phyloP scores from a whole-genome alignment of 129 eudicot species.

The Sambucus nigra region DNA sequence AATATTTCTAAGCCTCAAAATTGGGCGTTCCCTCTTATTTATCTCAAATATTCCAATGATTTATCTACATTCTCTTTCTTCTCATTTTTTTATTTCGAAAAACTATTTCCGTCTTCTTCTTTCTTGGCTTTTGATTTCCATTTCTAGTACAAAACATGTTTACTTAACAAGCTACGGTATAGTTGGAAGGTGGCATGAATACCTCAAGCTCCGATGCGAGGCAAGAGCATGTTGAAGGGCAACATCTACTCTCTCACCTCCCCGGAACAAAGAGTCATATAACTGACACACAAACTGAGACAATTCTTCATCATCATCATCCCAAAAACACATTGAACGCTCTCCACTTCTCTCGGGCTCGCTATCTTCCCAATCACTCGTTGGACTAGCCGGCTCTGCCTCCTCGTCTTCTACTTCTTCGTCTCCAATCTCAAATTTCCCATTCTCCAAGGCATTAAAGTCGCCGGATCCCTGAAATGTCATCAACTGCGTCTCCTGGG shows the following conservation, averaged over 20 bases:
- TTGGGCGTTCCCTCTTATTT: conserved; percentile 19
- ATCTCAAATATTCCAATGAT: conserved; percentile 4
- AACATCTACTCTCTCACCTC: conserved; percentile 55
- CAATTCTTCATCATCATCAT: conserved; percentile 81
- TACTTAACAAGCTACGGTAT: conserved; percentile 29
- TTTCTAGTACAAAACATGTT: conserved; percentile 16
- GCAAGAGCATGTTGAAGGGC: conserved; percentile 71
- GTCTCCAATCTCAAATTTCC: conserved; percentile 86
- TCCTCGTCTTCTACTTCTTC: conserved; percentile 55
- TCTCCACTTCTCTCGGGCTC: conserved; percentile 63
- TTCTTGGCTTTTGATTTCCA: background rate
- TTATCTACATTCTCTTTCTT: conserved; percentile 6
- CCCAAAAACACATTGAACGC: conserved; percentile 46
- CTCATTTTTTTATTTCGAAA: background rate
- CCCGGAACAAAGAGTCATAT: conserved; percentile 63
- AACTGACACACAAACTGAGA: conserved; percentile 58
- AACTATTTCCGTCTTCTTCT: background rate
- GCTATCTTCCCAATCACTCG: conserved; percentile 95
- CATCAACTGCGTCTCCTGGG: conserved; percentile 71
- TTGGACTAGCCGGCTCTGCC: conserved; percentile 42
- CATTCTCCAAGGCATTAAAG: conserved; percentile 54
- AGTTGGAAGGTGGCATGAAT: conserved; percentile 72
- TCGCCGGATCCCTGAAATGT: conserved; percentile 67
- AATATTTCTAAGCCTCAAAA: conserved; percentile 28
- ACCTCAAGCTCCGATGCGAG: conserved; percentile 58